A percentile compares a stretch with the other conserved stretches of the same genome.
These are phyloP conservation scores for Rhinocladiella mackenziei DNA, from an alignment of 2,329 filamentous ascomycete species.

Conservation along the genomic window DNA sequence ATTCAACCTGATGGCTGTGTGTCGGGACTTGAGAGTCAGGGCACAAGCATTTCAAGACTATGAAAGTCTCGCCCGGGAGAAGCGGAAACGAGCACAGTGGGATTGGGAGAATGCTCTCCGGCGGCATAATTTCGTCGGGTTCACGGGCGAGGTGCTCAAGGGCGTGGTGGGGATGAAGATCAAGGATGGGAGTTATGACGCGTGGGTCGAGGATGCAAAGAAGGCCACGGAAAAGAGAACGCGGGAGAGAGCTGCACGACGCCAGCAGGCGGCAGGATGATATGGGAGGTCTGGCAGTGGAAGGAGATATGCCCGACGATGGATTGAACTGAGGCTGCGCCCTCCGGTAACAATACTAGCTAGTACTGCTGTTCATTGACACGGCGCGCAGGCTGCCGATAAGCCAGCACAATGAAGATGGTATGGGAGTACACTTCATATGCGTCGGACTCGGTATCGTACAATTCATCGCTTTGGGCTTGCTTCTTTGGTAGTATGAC, in stretches of 20 bases:
- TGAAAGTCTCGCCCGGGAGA: constrained; percentile 73
- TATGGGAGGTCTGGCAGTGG: not conserved
- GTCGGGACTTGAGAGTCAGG: constrained; percentile 71
- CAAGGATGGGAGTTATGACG: constrained; percentile 65
- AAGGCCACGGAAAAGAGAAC: constrained; percentile 41
- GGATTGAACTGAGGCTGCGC: too few relatives aligned
- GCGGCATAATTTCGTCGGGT: constrained; percentile 93
- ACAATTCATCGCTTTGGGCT: not conserved
- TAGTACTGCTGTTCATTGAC: too few relatives aligned
- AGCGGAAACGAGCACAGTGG: constrained; percentile 81
- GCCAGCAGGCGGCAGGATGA: constrained; percentile 11
- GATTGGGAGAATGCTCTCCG: constrained; percentile 90
- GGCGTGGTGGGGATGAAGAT: constrained; percentile 75
- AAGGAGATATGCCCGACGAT: too few relatives aligned
- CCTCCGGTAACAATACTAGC: not conserved
- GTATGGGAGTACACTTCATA: too few relatives aligned
- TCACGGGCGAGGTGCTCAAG: constrained; percentile 85
- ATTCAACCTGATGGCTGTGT: constrained; percentile 94
- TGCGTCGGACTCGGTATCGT: too few relatives aligned
- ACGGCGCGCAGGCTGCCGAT: too few relatives aligned
- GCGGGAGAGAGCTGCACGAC: constrained; percentile 31
- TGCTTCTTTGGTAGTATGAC: not conserved
- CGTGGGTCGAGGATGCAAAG: constrained; percentile 71
- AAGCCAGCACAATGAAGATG: too few relatives aligned
- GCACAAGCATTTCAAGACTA: constrained; percentile 78